Conservation (phyloP, 306 rosid species). For the Ceratonia siliqua region DNA sequence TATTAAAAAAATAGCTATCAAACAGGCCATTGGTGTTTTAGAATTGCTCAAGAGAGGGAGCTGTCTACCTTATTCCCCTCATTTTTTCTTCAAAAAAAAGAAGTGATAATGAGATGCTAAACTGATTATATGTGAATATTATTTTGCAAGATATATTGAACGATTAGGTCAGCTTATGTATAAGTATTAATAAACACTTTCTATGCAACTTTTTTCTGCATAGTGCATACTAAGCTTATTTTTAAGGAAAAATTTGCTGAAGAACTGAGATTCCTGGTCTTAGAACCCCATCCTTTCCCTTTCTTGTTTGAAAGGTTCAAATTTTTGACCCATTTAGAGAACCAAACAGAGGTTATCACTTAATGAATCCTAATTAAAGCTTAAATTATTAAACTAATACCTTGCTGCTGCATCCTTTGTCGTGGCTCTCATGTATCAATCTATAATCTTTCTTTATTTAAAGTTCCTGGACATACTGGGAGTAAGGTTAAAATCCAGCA, state of each 20-base stretch:
- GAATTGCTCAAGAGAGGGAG: not conserved
- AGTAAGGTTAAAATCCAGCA: conserved; percentile 46
- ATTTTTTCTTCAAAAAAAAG: not conserved
- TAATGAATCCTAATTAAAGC: conserved; percentile 27
- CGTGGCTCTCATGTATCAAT: conserved; percentile 37
- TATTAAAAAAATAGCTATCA: not conserved
- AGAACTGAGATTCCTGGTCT: conserved; percentile 30
- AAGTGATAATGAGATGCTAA: not conserved
- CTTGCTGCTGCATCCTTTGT: conserved; percentile 19
- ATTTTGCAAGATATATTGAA: not conserved
- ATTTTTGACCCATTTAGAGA: conserved; percentile 10
- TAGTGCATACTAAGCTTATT: not conserved
- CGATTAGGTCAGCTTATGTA: not conserved
- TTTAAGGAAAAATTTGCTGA: not conserved
- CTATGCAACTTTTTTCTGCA: not conserved
- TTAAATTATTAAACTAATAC: conserved; percentile 10
- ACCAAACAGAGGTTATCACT: conserved; percentile 21
- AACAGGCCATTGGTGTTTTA: not conserved
- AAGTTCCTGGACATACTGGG: conserved; percentile 40
- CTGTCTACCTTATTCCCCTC: not conserved
- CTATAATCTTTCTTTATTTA: conserved; percentile 36
- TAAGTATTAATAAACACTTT: not conserved
- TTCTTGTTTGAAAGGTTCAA: conserved; percentile 6
- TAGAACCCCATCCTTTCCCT: not conserved
- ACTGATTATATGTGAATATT: not conserved